Conservation (phyloP, 371 early-diverging fungal species). For the Mucor indicus region DNA sequence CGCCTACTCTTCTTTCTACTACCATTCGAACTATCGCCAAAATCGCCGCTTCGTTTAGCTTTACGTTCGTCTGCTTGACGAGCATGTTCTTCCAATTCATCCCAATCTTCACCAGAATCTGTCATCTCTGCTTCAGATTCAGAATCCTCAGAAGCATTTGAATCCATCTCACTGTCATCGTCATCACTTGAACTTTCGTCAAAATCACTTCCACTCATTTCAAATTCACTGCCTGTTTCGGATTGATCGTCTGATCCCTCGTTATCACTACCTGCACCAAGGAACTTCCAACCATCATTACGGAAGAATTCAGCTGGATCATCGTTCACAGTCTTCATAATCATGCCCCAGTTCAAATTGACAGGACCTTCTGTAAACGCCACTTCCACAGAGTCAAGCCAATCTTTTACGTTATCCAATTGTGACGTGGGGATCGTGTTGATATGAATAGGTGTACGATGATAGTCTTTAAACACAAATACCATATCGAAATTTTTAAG, state of each 20-base stretch:
- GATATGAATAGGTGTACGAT: slow-evolving; percentile 90
- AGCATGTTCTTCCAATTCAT: slow-evolving; percentile 78
- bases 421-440: slow-evolving; percentile 95
- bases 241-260: slow-evolving; percentile 47
- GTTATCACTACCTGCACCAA: slow-evolving; percentile 68
- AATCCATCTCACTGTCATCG: slow-evolving; percentile 68
- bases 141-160: slow-evolving; percentile 62
- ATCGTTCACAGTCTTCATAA: slow-evolving; percentile 98
- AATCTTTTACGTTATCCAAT: slow-evolving; percentile 96
- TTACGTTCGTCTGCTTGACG: slow-evolving; percentile 62
- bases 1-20: slow-evolving; percentile 24
- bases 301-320: slow-evolving; percentile 96
- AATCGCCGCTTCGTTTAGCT: slow-evolving; percentile 42
- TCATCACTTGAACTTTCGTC: slow-evolving; percentile 60
- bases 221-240: slow-evolving; percentile 64
- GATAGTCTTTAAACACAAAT: slow-evolving; percentile 96
- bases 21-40: slow-evolving; percentile 31
- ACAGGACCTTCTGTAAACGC: slow-evolving; percentile 96
- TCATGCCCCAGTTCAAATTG: slow-evolving; percentile 97
- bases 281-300: slow-evolving; percentile 96
- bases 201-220: slow-evolving; percentile 46
- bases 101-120: slow-evolving; percentile 78
- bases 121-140: slow-evolving; percentile 59
- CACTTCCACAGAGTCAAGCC: slow-evolving; percentile 97
- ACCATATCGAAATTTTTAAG: slow-evolving; percentile 99